Evolutionary conservation across 2,329 filamentous ascomycete genomes (phyloP), one percentile per base, ranked within the genome.

Genomic region (Apiospora arundinis): DNA sequence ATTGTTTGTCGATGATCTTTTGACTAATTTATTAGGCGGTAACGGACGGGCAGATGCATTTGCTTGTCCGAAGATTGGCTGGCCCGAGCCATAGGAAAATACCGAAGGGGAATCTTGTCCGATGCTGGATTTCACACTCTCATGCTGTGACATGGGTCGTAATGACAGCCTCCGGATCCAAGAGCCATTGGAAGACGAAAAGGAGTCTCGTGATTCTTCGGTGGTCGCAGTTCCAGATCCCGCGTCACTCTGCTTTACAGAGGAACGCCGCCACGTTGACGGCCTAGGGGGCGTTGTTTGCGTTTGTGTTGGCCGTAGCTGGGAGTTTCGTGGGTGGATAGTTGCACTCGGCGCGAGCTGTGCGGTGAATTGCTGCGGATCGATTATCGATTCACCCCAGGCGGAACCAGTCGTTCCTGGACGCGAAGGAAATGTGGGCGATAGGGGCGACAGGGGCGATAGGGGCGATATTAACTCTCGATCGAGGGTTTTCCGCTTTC

Each of bases 21-120:
- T 95, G 69, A 95, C 92, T 52, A 95, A 85, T 83, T 94, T 95
- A 81, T 95, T 95, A 23, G 90, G 91, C 11, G 89, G 84, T 44
- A 89, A 80, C 73, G 85, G 85, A 75, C 80, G 82, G 74, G 79
- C 82, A 23, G 80, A 72, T 23, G 83, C 78, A 60, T 77, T 78
- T 21, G 80, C 76, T 28, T 83, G 81, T 12, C 83, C 81, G 28
- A 92, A 80, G 71, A 94, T 92, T 21, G 92, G 91, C 32, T 87
- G 89, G 1, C 86, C 88, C 46, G 92, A 94, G 72, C 87, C 88
- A 81, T 93, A 88, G 23, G 91, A 93, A 78, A 89, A 89, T 52
- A 93, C 80, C 2, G 92, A 92, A 63, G 90, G 89, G 14, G 91
- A 91, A 70, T 92, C 89, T 28, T 89, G 90, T 9, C 88, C 89